A percentile compares a stretch with the other conserved stretches of the same genome.
These are phyloP conservation scores for Penicillium cinerascens DNA, from an alignment of 495 filamentous ascomycete genomes.

Conservation along the genomic window DNA sequence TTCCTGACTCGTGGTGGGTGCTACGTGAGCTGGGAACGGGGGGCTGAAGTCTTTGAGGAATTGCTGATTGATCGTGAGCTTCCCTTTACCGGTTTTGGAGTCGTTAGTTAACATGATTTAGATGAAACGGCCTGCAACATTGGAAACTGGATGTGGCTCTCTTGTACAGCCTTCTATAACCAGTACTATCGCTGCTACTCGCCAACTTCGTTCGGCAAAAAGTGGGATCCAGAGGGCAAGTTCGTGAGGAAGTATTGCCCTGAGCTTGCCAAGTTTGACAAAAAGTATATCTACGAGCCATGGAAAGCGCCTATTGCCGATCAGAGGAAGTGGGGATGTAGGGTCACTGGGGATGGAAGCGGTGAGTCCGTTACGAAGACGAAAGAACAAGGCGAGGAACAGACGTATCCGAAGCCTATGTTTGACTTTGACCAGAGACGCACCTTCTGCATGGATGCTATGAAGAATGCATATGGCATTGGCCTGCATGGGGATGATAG, in stretches of 20 bases:
- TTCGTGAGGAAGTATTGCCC: constrained; percentile 61
- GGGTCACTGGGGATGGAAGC: constrained; percentile 51
- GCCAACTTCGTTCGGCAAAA: constrained; percentile 63
- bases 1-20: constrained; percentile 71
- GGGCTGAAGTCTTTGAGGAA: constrained; percentile 71
- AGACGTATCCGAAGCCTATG: constrained; percentile 64
- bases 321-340: constrained; percentile 55
- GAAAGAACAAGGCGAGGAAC: constrained; percentile 10
- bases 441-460: constrained; percentile 54
- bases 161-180: constrained; percentile 63
- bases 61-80: constrained; percentile 58
- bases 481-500: constrained; percentile 58
- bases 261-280: constrained; percentile 53
- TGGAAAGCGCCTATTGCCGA: constrained; percentile 63
- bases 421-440: constrained; percentile 63
- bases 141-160: constrained; percentile 76
- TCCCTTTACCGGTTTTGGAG: too few species aligned
- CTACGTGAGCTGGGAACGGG: constrained; percentile 70
- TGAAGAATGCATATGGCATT: constrained; percentile 63
- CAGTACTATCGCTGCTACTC: constrained; percentile 66
- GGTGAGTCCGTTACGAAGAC: constrained; percentile 6
- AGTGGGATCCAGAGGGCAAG: constrained; percentile 60
- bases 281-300: constrained; percentile 71
- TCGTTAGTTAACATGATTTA: background rate
- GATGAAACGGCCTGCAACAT: constrained; percentile 65